Conservation (phyloP, 2,329 filamentous ascomycete species). For the Magnaporthiopsis rhizophila region DNA sequence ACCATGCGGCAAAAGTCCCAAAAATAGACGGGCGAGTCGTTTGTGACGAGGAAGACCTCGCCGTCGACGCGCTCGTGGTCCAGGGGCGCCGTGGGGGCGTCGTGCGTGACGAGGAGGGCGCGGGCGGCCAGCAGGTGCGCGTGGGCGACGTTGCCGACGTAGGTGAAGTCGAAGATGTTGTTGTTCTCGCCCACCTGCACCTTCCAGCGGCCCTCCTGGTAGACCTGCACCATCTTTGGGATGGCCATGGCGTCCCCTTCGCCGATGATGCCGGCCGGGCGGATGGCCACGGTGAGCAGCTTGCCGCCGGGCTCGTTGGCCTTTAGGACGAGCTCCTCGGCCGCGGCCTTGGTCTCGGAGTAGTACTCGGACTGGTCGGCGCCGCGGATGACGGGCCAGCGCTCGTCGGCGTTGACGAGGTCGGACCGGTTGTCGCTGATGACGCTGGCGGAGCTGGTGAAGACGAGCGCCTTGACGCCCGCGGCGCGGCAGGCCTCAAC, state of each 20-base stretch:
- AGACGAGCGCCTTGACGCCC: slow-evolving; percentile 75
- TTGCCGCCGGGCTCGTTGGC: slow-evolving; percentile 48
- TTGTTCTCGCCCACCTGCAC: slow-evolving; percentile 70
- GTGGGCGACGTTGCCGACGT: slow-evolving; percentile 59
- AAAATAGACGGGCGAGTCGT: slow-evolving; percentile 81
- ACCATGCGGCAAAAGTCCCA: slow-evolving; percentile 80
- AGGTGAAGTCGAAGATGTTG: slow-evolving; percentile 58
- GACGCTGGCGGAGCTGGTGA: slow-evolving; percentile 84
- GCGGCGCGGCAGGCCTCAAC: slow-evolving; percentile 63
- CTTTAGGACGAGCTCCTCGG: slow-evolving; percentile 71
- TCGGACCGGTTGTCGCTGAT: slow-evolving; percentile 74
- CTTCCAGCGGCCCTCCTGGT: slow-evolving; percentile 58
- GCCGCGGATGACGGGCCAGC: slow-evolving; percentile 67
- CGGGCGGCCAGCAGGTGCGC: slow-evolving; percentile 75
- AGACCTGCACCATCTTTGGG: slow-evolving; percentile 65
- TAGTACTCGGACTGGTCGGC: slow-evolving; percentile 72
- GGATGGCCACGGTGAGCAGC: slow-evolving; percentile 72
- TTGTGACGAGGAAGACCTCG: slow-evolving; percentile 84
- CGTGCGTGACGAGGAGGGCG: slow-evolving; percentile 57
- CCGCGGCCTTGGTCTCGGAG: slow-evolving; percentile 82
- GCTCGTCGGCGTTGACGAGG: slow-evolving; percentile 77
- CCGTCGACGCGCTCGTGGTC: slow-evolving; percentile 72
- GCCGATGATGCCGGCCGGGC: slow-evolving; percentile 84
- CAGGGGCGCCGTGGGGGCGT: slow-evolving; percentile 51
- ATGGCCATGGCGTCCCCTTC: slow-evolving; percentile 76